Conservation (phyloP, 768 basidiomycete species). For the Butyriboletus loyo region DNA sequence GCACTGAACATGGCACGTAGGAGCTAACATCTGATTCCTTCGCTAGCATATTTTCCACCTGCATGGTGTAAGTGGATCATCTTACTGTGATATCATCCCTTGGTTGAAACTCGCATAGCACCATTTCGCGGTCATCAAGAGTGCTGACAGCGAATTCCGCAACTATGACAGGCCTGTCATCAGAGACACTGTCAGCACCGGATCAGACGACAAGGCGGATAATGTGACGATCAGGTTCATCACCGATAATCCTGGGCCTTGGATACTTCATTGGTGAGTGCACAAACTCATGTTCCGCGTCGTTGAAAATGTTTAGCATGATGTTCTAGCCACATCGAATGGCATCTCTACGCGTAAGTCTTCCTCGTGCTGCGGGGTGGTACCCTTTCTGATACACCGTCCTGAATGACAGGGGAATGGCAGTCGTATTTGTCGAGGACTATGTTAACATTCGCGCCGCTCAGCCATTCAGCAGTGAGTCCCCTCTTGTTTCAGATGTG, state of each 20-base stretch:
- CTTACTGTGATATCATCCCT: neutral
- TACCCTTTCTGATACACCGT: neutral
- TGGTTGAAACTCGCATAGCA: constrained; percentile 29
- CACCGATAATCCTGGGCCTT: constrained; percentile 68
- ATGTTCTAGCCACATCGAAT: constrained; percentile 25
- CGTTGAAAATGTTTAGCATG: neutral
- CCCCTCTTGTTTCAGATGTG: neutral
- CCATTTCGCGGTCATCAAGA: constrained; percentile 41
- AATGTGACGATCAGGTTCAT: constrained; percentile 52
- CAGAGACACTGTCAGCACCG: constrained; percentile 47
- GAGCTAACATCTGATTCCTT: neutral
- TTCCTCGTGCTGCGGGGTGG: too few relatives aligned
- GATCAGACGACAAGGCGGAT: constrained; percentile 34
- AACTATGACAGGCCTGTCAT: constrained; percentile 49
- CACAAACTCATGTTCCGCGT: neutral
- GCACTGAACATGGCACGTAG: too few relatives aligned
- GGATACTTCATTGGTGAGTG: constrained; percentile 43
- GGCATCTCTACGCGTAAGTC: constrained; percentile 23
- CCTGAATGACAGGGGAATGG: constrained; percentile 7
- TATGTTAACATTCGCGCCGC: neutral
- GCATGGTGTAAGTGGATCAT: constrained; percentile 15
- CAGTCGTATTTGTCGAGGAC: constrained; percentile 13
- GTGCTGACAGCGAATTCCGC: constrained; percentile 33
- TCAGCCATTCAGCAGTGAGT: constrained; percentile 1
- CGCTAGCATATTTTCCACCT: constrained; percentile 22